phyloP scores from a whole-genome alignment of 371 early-diverging fungal species.

The Parasitella parasitica region DNA sequence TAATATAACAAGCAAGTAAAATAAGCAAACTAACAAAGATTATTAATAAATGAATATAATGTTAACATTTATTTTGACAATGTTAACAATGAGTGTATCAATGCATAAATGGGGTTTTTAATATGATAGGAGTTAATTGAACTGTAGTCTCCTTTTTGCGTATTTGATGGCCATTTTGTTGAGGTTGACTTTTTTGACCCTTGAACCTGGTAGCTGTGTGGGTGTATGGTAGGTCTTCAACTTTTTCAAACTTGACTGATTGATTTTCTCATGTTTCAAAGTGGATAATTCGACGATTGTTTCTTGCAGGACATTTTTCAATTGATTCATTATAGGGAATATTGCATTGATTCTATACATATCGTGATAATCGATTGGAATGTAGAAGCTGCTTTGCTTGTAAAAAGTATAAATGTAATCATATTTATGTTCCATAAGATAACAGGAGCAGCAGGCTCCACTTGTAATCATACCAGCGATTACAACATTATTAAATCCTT shows the following conservation, averaged over 20 bases:
- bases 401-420: not conserved
- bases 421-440: not conserved
- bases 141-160: not conserved
- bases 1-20: no score
- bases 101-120: no score
- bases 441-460: not conserved
- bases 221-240: constrained; percentile 11
- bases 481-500: not conserved
- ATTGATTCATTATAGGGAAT: not conserved
- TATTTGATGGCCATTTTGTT: not conserved
- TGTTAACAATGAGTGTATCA: not conserved
- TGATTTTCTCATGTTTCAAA: constrained; percentile 3
- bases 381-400: not conserved
- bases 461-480: not conserved
- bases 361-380: not conserved
- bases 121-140: not conserved
- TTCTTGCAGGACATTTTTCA: not conserved
- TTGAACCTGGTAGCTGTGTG: not conserved
- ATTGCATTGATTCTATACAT: not conserved
- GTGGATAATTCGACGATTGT: not conserved
- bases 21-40: no score
- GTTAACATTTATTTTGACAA: no score
- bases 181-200: not conserved
- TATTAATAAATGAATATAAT: no score
- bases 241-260: not conserved